phyloP scores from a whole-genome alignment of 495 filamentous ascomycete species.

The Trichoderma gamsii region DNA sequence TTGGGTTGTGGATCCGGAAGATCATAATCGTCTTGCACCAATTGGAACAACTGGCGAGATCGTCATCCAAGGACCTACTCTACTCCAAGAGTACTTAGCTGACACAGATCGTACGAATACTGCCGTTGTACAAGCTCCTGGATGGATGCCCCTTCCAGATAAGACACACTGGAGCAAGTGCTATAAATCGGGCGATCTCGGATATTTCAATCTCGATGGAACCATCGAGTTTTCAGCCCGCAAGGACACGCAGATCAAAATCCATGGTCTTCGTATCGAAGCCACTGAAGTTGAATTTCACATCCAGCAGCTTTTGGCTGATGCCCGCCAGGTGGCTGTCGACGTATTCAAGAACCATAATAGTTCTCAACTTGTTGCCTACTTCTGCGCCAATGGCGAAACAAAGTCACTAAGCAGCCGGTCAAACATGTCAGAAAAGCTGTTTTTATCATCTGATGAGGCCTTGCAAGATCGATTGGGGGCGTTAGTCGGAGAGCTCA shows the following conservation, averaged over 20 bases:
- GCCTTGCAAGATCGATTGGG: background rate
- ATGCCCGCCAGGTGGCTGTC: slow-evolving; percentile 37
- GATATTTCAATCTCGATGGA: slow-evolving; percentile 14
- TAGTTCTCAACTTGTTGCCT: background rate
- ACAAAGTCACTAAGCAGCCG: background rate
- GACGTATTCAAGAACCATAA: slow-evolving; percentile 31
- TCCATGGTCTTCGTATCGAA: slow-evolving; percentile 35
- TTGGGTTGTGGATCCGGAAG: slow-evolving; percentile 22
- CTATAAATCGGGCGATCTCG: slow-evolving; percentile 20
- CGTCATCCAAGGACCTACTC: slow-evolving; percentile 48
- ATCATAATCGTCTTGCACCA: slow-evolving; percentile 33
- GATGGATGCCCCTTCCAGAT: background rate
- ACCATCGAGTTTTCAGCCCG: slow-evolving; percentile 42
- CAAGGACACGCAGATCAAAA: slow-evolving; percentile 12
- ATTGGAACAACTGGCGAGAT: slow-evolving; percentile 42
- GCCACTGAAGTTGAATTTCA: slow-evolving; percentile 36
- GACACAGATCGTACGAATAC: slow-evolving; percentile 24
- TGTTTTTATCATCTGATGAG: background rate
- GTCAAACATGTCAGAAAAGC: background rate
- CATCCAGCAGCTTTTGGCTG: background rate
- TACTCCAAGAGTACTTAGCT: slow-evolving; percentile 43
- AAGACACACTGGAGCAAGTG: background rate
- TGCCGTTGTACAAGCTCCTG: background rate
- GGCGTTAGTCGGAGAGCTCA: background rate
- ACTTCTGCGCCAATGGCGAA: slow-evolving; percentile 7